Conservation (phyloP, 2,329 filamentous ascomycete genomes). For the Phialocephala subalpina region DNA sequence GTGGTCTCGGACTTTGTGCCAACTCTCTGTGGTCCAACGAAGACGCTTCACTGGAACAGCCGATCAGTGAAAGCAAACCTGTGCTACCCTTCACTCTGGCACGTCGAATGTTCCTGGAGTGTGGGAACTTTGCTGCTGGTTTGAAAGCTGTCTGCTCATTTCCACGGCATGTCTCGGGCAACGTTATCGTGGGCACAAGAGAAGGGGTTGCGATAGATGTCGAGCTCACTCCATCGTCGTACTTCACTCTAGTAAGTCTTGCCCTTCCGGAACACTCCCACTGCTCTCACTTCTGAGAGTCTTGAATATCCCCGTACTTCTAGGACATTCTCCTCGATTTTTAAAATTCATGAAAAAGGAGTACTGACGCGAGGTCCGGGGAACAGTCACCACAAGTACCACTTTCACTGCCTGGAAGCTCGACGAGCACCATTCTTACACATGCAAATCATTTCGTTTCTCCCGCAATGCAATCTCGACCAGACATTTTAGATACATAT, state of each 20-base stretch:
- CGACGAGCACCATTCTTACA: neutral
- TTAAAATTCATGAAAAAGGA: too few species aligned
- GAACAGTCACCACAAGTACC: neutral
- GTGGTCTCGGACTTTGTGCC: conserved; percentile 39
- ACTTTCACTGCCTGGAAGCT: conserved; percentile 25
- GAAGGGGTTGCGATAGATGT: conserved; percentile 37
- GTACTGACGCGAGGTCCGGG: too few species aligned
- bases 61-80: conserved; percentile 22
- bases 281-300: too few species aligned
- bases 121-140: conserved; percentile 29
- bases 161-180: conserved; percentile 41
- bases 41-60: conserved; percentile 35
- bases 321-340: too few species aligned
- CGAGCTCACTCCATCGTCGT: conserved; percentile 35
- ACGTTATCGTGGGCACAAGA: conserved; percentile 35
- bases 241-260: neutral
- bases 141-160: conserved; percentile 25
- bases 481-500: neutral
- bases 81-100: conserved; percentile 37
- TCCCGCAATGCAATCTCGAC: neutral
- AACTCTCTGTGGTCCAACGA: conserved; percentile 41
- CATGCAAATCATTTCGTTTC: neutral
- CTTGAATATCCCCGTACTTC: too few species aligned
- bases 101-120: conserved; percentile 39
- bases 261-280: too few species aligned